phyloP scores from a whole-genome alignment of 2,329 filamentous ascomycete species.

The Xylaria sp. region DNA sequence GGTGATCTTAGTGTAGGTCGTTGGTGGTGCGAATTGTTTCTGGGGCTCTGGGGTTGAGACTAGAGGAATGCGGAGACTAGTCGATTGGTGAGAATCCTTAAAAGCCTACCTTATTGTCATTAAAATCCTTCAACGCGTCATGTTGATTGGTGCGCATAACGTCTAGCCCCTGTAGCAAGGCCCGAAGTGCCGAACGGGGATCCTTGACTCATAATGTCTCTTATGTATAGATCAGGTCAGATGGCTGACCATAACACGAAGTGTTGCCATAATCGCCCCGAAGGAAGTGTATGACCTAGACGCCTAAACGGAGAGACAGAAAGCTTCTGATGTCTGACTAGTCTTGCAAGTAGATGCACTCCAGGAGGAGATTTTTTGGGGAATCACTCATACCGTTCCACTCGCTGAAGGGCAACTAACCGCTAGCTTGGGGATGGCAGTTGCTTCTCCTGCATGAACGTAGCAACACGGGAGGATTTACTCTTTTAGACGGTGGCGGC shows the following conservation, averaged over 20 bases:
- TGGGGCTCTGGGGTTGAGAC: slow-evolving; percentile 9
- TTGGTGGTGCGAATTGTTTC: neutral
- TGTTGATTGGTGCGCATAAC: slow-evolving; percentile 26
- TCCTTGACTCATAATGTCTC: neutral
- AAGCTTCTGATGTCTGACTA: too few relatives aligned
- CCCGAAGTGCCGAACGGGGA: slow-evolving; percentile 6
- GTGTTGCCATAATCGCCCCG: neutral
- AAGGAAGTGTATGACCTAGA: too few relatives aligned
- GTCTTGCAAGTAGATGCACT: neutral
- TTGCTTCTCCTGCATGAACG: neutral
- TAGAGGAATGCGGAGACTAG: slow-evolving; percentile 3
- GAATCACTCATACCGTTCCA: neutral
- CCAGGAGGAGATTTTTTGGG: neutral
- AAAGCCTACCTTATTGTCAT: neutral
- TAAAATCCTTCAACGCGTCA: neutral
- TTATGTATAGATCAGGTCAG: neutral
- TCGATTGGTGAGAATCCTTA: neutral
- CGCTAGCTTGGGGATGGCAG: neutral
- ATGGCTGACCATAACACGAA: neutral
- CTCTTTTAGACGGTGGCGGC: neutral
- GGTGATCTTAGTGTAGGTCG: slow-evolving; percentile 3
- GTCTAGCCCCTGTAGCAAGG: neutral
- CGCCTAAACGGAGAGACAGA: too few relatives aligned
- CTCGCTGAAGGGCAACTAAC: neutral
- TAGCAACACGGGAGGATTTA: neutral